Percentiles rank a stretch among this genome's conserved stretches.
These are phyloP conservation scores for Aspergillus sclerotialis DNA, from an alignment of 2,329 filamentous ascomycete genomes.

Conservation along the genomic window DNA sequence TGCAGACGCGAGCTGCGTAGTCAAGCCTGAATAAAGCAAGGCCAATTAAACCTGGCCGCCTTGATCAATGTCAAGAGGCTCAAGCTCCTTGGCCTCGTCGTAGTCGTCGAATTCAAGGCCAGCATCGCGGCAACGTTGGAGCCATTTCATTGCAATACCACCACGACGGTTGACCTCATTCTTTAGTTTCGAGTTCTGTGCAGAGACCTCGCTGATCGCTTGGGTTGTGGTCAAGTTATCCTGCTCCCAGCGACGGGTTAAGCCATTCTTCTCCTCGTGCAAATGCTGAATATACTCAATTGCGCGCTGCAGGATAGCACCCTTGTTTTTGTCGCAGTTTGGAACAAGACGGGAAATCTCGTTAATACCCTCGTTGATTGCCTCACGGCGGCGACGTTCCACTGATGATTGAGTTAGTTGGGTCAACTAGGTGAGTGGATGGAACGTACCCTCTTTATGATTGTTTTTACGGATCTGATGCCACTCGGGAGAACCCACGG, in stretches of 20 bases:
- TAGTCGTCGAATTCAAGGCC: conserved; percentile 45
- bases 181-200: conserved; percentile 92
- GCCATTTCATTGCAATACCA: conserved; percentile 53
- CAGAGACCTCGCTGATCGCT: conserved; percentile 73
- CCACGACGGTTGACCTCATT: conserved; percentile 80
- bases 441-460: conserved; percentile 82
- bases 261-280: conserved; percentile 39
- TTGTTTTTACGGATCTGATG: conserved; percentile 96
- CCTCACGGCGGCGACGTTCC: conserved; percentile 90
- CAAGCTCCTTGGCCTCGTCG: conserved; percentile 36
- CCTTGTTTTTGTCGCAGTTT: conserved; percentile 98
- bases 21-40: conserved; percentile 1
- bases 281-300: conserved; percentile 92
- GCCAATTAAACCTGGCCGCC: conserved; percentile 7
- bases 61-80: conserved; percentile 30
- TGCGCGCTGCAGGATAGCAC: conserved; percentile 86
- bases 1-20: neutral
- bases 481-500: conserved; percentile 96
- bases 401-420: conserved; percentile 49
- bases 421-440: conserved; percentile 8
- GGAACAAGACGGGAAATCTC: conserved; percentile 97
- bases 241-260: conserved; percentile 35
- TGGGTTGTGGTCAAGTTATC: conserved; percentile 39
- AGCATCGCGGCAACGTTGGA: conserved; percentile 40
- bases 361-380: conserved; percentile 98